phyloP scores from a whole-genome alignment of 371 early-diverging fungal species.

The Apophysomyces elegans region DNA sequence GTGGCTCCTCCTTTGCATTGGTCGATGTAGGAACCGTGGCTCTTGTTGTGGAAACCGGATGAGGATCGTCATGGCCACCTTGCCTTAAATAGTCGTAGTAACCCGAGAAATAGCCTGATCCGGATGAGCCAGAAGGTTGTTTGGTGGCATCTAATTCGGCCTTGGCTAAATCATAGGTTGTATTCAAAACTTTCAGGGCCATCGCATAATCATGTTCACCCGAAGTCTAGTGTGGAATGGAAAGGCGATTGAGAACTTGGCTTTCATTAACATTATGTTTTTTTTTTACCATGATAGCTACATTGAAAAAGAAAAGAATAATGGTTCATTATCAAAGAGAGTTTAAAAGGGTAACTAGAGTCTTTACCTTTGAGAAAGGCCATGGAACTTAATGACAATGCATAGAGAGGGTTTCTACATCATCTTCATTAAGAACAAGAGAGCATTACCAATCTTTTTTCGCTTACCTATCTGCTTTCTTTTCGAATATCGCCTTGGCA shows the following conservation, averaged over 20 bases:
- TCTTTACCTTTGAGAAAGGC: conserved; percentile 50
- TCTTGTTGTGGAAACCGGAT: conserved; percentile 3
- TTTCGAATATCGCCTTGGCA: conserved; percentile 44
- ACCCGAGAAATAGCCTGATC: conserved; percentile 35
- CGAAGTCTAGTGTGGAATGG: conserved; percentile 12
- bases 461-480: conserved; percentile 30
- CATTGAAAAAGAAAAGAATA: not conserved
- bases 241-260: no score
- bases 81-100: conserved; percentile 31
- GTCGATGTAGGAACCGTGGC: not conserved
- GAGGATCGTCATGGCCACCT: conserved; percentile 11
- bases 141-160: conserved; percentile 34
- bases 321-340: not conserved
- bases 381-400: conserved; percentile 52
- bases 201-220: conserved; percentile 23
- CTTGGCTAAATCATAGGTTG: conserved; percentile 29
- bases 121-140: conserved; percentile 21
- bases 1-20: conserved; percentile 23
- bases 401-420: conserved; percentile 47
- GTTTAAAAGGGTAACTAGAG: no score
- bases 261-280: not conserved
- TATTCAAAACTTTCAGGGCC: conserved; percentile 25
- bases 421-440: not conserved
- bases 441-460: not conserved
- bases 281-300: conserved; percentile 43